A percentile compares a stretch with the other conserved stretches of the same genome.
Evolutionary conservation across 2,329 filamentous ascomycete species (phyloP).

Genomic region (Alternaria infectoria): DNA sequence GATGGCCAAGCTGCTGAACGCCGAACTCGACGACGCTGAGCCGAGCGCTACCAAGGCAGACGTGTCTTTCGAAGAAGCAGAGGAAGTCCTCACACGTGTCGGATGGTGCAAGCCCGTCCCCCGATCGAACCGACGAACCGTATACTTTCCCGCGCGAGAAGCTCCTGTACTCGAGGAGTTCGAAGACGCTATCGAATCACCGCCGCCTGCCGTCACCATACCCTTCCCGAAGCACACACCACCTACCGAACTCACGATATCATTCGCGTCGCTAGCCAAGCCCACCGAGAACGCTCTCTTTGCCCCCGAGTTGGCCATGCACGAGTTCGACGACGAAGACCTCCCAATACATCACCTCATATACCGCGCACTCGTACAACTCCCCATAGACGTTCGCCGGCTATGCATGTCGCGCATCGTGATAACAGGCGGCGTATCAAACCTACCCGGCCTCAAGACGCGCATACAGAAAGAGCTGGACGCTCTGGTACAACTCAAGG

Average conservation of each 20-base stretch:
- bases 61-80: constrained; percentile 73
- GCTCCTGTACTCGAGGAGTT: constrained; percentile 53
- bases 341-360: constrained; percentile 77
- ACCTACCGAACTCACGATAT: constrained; percentile 64
- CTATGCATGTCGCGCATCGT: constrained; percentile 88
- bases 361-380: constrained; percentile 74
- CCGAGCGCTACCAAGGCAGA: constrained; percentile 30
- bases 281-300: constrained; percentile 81
- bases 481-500: constrained; percentile 67
- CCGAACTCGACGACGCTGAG: constrained; percentile 47
- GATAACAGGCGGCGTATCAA: constrained; percentile 81
- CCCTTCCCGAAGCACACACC: constrained; percentile 46
- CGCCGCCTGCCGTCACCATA: constrained; percentile 41
- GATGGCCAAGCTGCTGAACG: constrained; percentile 69
- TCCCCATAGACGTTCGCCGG: constrained; percentile 82
- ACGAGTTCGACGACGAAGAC: constrained; percentile 84
- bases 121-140: constrained; percentile 36
- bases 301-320: constrained; percentile 57
- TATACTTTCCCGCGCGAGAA: constrained; percentile 43
- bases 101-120: constrained; percentile 70
- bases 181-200: constrained; percentile 46
- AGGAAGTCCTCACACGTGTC: constrained; percentile 77
- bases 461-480: constrained; percentile 79
- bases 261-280: constrained; percentile 73
- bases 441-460: constrained; percentile 78